phyloP scores from a whole-genome alignment of 345 rosid genomes.

The Syzygium aqueum region DNA sequence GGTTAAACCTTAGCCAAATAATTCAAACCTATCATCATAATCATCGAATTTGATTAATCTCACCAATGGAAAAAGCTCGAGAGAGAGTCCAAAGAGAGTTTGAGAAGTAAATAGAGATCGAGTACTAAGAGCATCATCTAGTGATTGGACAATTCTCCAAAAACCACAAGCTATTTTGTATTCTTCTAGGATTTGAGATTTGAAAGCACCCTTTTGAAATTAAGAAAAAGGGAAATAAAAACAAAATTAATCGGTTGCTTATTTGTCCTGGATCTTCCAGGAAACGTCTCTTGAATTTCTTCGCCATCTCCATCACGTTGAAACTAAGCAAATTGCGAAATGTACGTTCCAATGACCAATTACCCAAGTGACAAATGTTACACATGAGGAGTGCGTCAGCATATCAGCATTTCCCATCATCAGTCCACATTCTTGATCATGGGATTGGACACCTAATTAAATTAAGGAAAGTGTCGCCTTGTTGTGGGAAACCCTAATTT shows the following conservation, averaged over 20 bases:
- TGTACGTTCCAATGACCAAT: not conserved
- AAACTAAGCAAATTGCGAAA: not conserved
- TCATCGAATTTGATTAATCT: not conserved
- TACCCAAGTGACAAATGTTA: not conserved
- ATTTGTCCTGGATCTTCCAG: not conserved
- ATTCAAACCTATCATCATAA: not conserved
- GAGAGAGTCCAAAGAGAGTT: not conserved
- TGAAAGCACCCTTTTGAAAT: not conserved
- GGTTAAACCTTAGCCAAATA: not conserved
- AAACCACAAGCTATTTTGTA: not conserved
- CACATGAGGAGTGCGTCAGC: conserved; percentile 3
- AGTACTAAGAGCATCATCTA: not conserved
- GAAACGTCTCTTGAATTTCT: not conserved
- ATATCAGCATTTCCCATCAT: not conserved
- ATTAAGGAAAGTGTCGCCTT: not conserved
- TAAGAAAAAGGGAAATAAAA: not conserved
- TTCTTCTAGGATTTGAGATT: not conserved
- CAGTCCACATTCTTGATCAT: not conserved
- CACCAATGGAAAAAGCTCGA: not conserved
- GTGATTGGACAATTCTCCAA: not conserved
- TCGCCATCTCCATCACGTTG: not conserved
- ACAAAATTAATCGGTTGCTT: not conserved
- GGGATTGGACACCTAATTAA: conserved; percentile 1
- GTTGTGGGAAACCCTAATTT: conserved; percentile 37
- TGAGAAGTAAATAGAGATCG: not conserved